Percentiles rank a stretch among this genome's conserved stretches.
phyloP scores from a whole-genome alignment of 2,329 filamentous ascomycete genomes.

The Ophiostoma quercus region DNA sequence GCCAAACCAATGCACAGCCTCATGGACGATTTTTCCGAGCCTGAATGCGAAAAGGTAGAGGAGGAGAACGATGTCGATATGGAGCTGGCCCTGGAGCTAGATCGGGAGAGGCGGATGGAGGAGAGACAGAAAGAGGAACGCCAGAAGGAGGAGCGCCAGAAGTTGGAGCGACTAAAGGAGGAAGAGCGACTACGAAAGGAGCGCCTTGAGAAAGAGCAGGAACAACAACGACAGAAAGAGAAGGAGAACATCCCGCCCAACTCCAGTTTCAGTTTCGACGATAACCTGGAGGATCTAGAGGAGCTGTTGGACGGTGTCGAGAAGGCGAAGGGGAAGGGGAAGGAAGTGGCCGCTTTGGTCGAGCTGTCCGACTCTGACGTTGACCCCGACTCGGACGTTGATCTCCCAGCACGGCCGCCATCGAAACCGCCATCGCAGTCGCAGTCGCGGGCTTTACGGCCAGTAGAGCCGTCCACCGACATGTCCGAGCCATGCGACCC shows the following conservation, averaged over 20 bases:
- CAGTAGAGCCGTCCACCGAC: neutral
- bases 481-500: neutral
- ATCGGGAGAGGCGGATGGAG: neutral
- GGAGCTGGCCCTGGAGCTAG: neutral
- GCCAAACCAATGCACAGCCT: neutral
- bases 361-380: conserved; percentile 1
- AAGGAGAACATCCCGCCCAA: neutral
- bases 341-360: neutral
- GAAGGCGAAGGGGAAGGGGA: neutral
- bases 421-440: neutral
- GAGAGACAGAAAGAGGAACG: neutral
- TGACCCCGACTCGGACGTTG: neutral
- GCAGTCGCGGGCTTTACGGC: neutral
- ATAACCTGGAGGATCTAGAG: conserved; percentile 2
- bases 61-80: neutral
- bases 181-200: neutral
- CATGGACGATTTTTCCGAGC: conserved; percentile 9
- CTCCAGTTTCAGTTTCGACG: neutral
- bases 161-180: neutral
- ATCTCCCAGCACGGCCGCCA: neutral
- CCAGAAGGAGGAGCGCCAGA: neutral
- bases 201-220: neutral
- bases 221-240: neutral
- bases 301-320: neutral
- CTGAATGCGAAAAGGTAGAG: neutral